phyloP scores from a whole-genome alignment of 768 basidiomycete genomes.

The Lactarius tabidus region DNA sequence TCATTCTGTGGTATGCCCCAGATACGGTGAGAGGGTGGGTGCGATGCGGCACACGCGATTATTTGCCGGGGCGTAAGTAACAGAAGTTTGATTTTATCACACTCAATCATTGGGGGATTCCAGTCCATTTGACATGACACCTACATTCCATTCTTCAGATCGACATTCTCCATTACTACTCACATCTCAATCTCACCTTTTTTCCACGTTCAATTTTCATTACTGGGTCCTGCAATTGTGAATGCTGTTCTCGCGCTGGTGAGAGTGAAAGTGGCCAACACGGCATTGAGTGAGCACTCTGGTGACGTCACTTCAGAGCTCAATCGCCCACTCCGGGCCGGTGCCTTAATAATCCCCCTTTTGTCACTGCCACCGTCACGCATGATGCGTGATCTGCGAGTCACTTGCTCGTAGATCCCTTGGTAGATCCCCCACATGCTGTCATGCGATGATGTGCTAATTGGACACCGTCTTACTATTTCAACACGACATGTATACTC shows the following conservation, averaged over 20 bases:
- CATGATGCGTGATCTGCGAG: background rate
- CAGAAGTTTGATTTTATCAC: no score
- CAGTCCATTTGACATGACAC: background rate
- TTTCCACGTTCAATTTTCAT: background rate
- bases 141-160: conserved; percentile 9
- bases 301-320: no score
- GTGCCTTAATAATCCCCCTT: background rate
- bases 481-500: background rate
- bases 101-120: background rate
- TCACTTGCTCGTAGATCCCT: background rate
- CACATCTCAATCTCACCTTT: background rate
- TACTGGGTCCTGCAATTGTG: background rate
- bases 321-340: no score
- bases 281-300: no score
- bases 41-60: no score
- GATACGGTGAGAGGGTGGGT: no score
- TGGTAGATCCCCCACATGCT: background rate
- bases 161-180: background rate
- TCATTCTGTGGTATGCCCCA: no score
- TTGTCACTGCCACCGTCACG: background rate
- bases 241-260: background rate
- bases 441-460: background rate
- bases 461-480: background rate
- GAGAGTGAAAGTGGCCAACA: background rate
- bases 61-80: no score